Evolutionary conservation across 2,329 filamentous ascomycete genomes (phyloP).

Genomic region (Pseudogymnoascus sp.): DNA sequence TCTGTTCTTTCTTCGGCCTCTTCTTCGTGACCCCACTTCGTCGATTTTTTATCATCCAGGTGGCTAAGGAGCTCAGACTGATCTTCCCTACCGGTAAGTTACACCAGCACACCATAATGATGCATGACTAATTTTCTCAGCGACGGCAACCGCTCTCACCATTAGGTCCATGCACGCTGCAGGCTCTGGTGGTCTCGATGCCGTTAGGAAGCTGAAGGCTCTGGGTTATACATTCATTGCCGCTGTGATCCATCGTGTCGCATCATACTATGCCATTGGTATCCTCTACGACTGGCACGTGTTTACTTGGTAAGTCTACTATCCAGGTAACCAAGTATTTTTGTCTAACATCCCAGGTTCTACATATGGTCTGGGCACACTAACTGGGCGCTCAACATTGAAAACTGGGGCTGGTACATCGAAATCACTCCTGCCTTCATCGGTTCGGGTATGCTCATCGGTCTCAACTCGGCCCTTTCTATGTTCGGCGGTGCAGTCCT

Average conservation of each 20-base stretch:
- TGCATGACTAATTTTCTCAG: conserved; percentile 14
- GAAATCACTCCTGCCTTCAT: conserved; percentile 57
- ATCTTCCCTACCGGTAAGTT: conserved; percentile 46
- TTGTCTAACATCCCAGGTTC: conserved; percentile 34
- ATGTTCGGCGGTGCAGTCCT: conserved; percentile 48
- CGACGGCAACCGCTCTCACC: conserved; percentile 54
- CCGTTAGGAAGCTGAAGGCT: conserved; percentile 51
- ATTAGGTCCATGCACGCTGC: conserved; percentile 58
- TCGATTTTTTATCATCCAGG: conserved; percentile 63
- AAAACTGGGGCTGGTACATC: conserved; percentile 57
- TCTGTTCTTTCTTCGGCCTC: conserved; percentile 58
- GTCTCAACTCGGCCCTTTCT: conserved; percentile 49
- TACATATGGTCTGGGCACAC: conserved; percentile 49
- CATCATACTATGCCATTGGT: conserved; percentile 52
- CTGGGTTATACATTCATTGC: conserved; percentile 44
- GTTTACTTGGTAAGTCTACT: conserved; percentile 35
- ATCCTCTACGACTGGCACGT: conserved; percentile 55
- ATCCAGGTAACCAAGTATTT: conserved; percentile 17
- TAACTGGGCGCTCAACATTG: conserved; percentile 44
- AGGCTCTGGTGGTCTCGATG: conserved; percentile 43
- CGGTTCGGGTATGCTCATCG: conserved; percentile 45
- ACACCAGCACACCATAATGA: background rate
- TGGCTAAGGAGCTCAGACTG: conserved; percentile 52
- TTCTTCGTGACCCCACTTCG: conserved; percentile 57
- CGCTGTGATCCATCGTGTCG: conserved; percentile 48